Conservation (phyloP, 139 green algal genomes). For the Micromonas commoda region DNA sequence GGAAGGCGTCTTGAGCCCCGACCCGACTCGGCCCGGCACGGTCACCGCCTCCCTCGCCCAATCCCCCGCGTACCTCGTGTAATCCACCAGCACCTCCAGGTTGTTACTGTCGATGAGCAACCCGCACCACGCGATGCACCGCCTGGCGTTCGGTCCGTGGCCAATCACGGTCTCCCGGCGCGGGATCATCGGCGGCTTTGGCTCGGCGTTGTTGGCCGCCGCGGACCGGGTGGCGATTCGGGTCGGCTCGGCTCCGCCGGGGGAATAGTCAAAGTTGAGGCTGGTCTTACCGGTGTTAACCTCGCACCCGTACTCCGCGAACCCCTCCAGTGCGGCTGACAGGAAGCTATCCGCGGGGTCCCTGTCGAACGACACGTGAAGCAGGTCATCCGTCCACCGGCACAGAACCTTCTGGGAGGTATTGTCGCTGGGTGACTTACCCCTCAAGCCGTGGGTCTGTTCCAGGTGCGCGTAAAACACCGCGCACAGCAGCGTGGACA, state of each 20-base stretch:
- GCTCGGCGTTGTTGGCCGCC: no score
- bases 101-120: conserved; percentile 65
- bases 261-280: conserved; percentile 53
- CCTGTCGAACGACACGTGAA: background rate
- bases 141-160: conserved; percentile 30
- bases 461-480: conserved; percentile 85
- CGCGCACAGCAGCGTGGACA: conserved; percentile 77
- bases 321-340: conserved; percentile 40
- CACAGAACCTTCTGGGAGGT: background rate
- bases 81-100: conserved; percentile 79
- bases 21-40: background rate
- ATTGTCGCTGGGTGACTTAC: conserved; percentile 9
- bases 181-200: background rate
- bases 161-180: background rate
- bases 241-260: background rate
- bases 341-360: background rate
- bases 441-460: conserved; percentile 16
- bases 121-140: conserved; percentile 78
- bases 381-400: conserved; percentile 21
- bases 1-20: background rate
- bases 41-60: conserved; percentile 2
- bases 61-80: conserved; percentile 64
- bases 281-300: conserved; percentile 80
- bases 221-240: no score
- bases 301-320: conserved; percentile 56